Evolutionary conservation across 495 filamentous ascomycete species (phyloP).

Genomic region (Niebla homalea): DNA sequence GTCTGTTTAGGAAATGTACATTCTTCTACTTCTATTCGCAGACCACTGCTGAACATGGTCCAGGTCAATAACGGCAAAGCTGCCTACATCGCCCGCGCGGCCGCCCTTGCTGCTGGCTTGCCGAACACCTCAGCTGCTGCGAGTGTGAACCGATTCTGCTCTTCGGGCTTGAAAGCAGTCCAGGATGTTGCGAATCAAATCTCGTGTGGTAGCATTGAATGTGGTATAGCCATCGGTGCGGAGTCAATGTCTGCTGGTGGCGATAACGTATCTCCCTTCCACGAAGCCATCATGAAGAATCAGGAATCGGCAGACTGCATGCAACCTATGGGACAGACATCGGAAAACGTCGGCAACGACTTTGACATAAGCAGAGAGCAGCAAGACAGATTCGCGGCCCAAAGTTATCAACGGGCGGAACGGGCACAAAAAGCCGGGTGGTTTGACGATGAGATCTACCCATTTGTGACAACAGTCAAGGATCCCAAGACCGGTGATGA

Average conservation of each 20-base stretch:
- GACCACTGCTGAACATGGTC: slow-evolving; percentile 12
- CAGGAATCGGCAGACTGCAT: slow-evolving; percentile 77
- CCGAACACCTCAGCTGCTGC: slow-evolving; percentile 75
- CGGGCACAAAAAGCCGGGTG: slow-evolving; percentile 81
- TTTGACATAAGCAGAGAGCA: slow-evolving; percentile 68
- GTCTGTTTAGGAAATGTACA: slow-evolving; percentile 84
- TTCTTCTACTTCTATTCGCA: neutral
- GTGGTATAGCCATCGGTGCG: slow-evolving; percentile 77
- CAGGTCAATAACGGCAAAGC: slow-evolving; percentile 78
- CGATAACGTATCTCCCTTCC: slow-evolving; percentile 61
- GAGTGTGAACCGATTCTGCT: slow-evolving; percentile 90
- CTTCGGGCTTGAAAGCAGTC: slow-evolving; percentile 84
- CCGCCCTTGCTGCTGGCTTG: slow-evolving; percentile 82
- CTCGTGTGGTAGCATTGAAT: slow-evolving; percentile 60
- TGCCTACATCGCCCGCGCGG: slow-evolving; percentile 79
- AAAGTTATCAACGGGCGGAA: slow-evolving; percentile 79
- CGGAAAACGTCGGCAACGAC: slow-evolving; percentile 87
- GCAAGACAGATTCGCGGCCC: slow-evolving; percentile 76
- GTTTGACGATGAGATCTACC: slow-evolving; percentile 90
- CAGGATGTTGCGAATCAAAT: slow-evolving; percentile 93
- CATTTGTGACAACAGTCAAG: slow-evolving; percentile 69
- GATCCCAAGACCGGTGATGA: slow-evolving; percentile 67
- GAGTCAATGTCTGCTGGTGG: slow-evolving; percentile 72
- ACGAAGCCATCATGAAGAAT: slow-evolving; percentile 57
- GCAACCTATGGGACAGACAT: slow-evolving; percentile 96